Evolutionary conservation across 495 filamentous ascomycete species (phyloP).

Genomic region (Rhypophila decipiens): DNA sequence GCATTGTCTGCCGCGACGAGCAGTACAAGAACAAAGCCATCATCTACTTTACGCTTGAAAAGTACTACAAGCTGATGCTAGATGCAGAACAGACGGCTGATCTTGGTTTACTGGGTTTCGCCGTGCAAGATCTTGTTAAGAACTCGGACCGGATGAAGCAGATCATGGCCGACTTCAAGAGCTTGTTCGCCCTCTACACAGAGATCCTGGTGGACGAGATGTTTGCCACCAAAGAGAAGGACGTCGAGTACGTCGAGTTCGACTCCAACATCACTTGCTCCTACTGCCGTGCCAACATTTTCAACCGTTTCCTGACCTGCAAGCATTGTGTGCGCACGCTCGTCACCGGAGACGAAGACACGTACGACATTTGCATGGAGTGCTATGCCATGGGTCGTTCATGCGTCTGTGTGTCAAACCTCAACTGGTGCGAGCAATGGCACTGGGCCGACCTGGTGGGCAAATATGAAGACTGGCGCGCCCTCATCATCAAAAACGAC

Average conservation of each 20-base stretch:
- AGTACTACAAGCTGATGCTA: slow-evolving; percentile 63
- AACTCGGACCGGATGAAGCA: slow-evolving; percentile 56
- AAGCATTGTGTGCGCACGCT: slow-evolving; percentile 60
- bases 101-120: slow-evolving; percentile 34
- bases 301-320: slow-evolving; percentile 94
- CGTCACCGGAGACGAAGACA: slow-evolving; percentile 59
- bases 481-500: slow-evolving; percentile 62
- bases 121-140: slow-evolving; percentile 37
- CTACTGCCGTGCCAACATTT: slow-evolving; percentile 93
- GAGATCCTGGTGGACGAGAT: slow-evolving; percentile 76
- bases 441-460: slow-evolving; percentile 67
- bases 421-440: slow-evolving; percentile 92
- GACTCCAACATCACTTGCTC: slow-evolving; percentile 91
- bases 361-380: slow-evolving; percentile 95
- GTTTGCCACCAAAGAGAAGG: slow-evolving; percentile 60
- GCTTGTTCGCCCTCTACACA: slow-evolving; percentile 69
- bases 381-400: slow-evolving; percentile 92
- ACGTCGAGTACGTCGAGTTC: slow-evolving; percentile 65
- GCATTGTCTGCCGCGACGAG: slow-evolving; percentile 94
- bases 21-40: slow-evolving; percentile 99
- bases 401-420: slow-evolving; percentile 75
- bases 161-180: slow-evolving; percentile 69
- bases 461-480: slow-evolving; percentile 78
- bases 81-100: slow-evolving; percentile 41
- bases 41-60: slow-evolving; percentile 72